Evolutionary conservation across 345 rosid genomes (phyloP).

Genomic region (Syzygium aqueum): DNA sequence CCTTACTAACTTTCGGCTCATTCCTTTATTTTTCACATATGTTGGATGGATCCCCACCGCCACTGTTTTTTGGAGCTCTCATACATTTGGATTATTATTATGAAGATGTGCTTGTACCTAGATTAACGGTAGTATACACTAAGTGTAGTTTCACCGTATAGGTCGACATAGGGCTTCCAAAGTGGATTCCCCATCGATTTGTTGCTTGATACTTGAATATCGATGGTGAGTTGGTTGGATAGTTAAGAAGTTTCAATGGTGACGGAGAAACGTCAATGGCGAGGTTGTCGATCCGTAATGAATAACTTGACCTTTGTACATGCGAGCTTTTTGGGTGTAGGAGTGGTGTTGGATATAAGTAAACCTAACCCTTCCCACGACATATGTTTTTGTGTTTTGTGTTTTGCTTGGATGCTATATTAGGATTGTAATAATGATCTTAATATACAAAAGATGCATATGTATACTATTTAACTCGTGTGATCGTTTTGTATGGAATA

Average conservation of each 20-base stretch:
- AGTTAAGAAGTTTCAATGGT: no score
- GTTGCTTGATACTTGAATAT: not conserved
- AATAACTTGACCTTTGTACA: not conserved
- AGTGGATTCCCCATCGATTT: not conserved
- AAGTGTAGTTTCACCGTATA: no score
- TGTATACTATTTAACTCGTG: not conserved
- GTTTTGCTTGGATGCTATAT: not conserved
- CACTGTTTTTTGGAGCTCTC: no score
- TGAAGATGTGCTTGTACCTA: no score
- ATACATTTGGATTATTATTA: no score
- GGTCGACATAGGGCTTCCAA: not conserved
- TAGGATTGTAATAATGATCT: not conserved
- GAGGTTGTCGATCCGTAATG: not conserved
- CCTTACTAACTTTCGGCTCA: no score
- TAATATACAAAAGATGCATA: not conserved
- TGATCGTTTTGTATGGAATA: not conserved
- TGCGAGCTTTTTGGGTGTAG: not conserved
- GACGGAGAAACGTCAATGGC: not conserved
- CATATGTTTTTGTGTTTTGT: not conserved
- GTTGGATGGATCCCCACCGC: no score
- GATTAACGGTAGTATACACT: no score
- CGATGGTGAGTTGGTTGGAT: not conserved
- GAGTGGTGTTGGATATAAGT: not conserved
- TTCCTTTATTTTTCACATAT: no score
- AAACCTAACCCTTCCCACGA: not conserved